Base-by-base conservation (phyloP, 768 basidiomycete species). In the Agrocybe pediades region DNA sequence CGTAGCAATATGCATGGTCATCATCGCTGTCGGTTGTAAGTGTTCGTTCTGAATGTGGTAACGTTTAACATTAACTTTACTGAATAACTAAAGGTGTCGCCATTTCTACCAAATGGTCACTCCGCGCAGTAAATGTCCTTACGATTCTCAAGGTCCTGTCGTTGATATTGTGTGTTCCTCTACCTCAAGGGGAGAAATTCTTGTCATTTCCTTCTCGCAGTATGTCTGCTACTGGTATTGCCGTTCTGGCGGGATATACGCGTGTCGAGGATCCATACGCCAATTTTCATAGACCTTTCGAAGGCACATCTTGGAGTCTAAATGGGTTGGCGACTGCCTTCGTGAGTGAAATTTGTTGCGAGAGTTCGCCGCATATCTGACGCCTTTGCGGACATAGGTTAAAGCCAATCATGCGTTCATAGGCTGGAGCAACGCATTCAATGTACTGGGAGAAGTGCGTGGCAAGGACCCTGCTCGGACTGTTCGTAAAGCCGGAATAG, bases 221-320 rank as follows among this genome's bases (percentile, higher is more conserved):
- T 36, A 65, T 87, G 43, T 80, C 83, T 3, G 59, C 81, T 23
- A 77, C 82, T 0, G 80, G 81, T 55, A 77, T 82, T 72, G 81
- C 80, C 6, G 86, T 87, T 3, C 70, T 88, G 3, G 69, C 74
- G 1, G 85, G 85, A 6, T 62, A 75, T 30, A 85, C 84, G 0
- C 72, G 68, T 11, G 71, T 88, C 26, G 36, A 71, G 42, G 74
- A 86, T 64, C 83, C 86, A 0, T 77, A 78, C 41, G 68, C 68
- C 16, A 83, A 84, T 62, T 87, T 88, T 63, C 69, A 65, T 27
- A 59, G 85, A 55, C 75, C 79, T 0, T 88, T 87, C 49, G 72
- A 76, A 6, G 84, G 83, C 13, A 83, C 77, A 1, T 71, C 73
- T 26, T 60, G 60, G 42, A 72, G 63, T 51, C 70, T 74, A 33